Evolutionary conservation across 2,329 filamentous ascomycete species (phyloP).

Genomic region (Xylaria digitata): DNA sequence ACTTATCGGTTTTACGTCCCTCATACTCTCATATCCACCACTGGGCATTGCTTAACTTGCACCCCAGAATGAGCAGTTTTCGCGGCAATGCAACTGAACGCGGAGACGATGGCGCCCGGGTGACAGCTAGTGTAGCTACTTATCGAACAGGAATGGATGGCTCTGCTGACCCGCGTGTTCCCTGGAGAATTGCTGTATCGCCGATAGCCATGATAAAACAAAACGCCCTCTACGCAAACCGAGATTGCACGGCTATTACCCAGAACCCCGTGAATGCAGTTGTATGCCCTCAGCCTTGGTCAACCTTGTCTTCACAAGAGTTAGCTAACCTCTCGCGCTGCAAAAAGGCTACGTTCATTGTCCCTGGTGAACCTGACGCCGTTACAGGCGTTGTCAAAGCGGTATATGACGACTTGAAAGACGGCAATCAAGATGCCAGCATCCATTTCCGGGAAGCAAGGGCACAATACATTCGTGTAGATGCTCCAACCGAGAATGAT

Average conservation of each 20-base stretch:
- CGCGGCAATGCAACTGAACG: no score
- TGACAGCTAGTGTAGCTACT: no score
- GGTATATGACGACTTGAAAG: slow-evolving; percentile 53
- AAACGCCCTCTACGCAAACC: background rate
- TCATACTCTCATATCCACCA: no score
- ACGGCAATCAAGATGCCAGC: slow-evolving; percentile 52
- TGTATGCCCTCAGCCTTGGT: slow-evolving; percentile 19
- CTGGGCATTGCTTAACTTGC: no score
- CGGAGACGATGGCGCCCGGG: no score
- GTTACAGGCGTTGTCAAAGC: slow-evolving; percentile 18
- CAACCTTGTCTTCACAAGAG: background rate
- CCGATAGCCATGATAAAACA: slow-evolving; percentile 20
- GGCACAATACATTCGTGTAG: slow-evolving; percentile 38
- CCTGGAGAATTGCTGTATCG: background rate
- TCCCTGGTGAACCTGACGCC: slow-evolving; percentile 13
- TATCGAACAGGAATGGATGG: background rate
- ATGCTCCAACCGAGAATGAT: slow-evolving; percentile 34
- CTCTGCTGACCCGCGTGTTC: background rate
- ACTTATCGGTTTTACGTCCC: no score
- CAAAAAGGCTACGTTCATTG: slow-evolving; percentile 30
- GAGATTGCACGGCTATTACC: background rate
- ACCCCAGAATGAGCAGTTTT: background rate
- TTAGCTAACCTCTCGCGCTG: slow-evolving; percentile 13
- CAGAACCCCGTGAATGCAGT: background rate
- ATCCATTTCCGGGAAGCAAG: slow-evolving; percentile 32